A percentile compares a stretch with the other conserved stretches of the same genome.
phyloP scores from a whole-genome alignment of 495 filamentous ascomycete species.

The Clohesyomyces aquaticus region DNA sequence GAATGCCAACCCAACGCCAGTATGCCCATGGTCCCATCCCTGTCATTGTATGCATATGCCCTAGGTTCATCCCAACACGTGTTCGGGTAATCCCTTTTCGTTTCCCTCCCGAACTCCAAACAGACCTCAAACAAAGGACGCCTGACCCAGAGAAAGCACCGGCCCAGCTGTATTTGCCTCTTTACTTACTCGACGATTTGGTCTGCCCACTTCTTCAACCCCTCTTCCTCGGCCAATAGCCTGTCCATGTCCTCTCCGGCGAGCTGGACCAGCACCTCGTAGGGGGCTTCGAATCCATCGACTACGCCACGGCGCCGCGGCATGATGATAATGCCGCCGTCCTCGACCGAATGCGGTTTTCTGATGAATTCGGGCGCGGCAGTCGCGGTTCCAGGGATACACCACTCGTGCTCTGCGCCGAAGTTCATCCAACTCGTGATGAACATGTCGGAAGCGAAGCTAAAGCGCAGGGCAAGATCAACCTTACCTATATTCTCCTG shows the following conservation, averaged over 20 bases:
- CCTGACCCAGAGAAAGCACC: no score
- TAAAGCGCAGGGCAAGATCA: slow-evolving; percentile 7
- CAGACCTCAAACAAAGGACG: not conserved
- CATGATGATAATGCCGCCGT: slow-evolving; percentile 27
- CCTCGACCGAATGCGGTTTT: not conserved
- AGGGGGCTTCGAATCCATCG: slow-evolving; percentile 24
- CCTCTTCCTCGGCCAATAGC: slow-evolving; percentile 18
- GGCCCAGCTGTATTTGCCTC: not conserved
- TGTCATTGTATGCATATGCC: slow-evolving; percentile 6
- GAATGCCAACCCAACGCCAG: slow-evolving; percentile 3
- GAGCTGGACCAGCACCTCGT: slow-evolving; percentile 29
- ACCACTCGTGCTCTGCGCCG: slow-evolving; percentile 14
- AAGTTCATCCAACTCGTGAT: slow-evolving; percentile 34
- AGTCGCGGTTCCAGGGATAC: slow-evolving; percentile 24
- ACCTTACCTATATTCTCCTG: slow-evolving; percentile 10
- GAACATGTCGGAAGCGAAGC: slow-evolving; percentile 19
- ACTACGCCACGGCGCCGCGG: not conserved
- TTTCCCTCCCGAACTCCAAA: not conserved
- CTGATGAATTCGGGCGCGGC: slow-evolving; percentile 6
- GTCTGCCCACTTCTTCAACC: slow-evolving; percentile 19
- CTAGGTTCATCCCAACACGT: no score
- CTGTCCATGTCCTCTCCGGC: slow-evolving; percentile 19
- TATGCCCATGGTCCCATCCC: not conserved
- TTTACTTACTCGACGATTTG: not conserved
- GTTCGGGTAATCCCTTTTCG: not conserved